These are phyloP conservation scores for Diplogelasinospora grovesii DNA, from an alignment of 495 filamentous ascomycete genomes.

Conservation along the genomic window DNA sequence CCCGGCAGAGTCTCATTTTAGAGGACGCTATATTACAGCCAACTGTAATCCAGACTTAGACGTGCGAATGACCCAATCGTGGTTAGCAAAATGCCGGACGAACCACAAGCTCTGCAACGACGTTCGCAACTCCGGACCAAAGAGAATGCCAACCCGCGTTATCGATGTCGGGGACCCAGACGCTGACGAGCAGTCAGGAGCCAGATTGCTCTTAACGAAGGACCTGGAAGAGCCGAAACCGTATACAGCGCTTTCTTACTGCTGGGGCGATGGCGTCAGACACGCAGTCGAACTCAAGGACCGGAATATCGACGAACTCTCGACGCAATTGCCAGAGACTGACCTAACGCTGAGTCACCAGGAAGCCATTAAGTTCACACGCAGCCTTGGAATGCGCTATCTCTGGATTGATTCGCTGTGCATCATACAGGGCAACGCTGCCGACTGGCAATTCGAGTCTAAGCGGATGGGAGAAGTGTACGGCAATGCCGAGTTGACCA, in stretches of 20 bases:
- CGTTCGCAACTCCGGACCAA: neutral
- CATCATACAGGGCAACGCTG: too few relatives aligned
- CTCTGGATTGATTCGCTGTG: too few relatives aligned
- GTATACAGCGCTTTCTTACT: conserved; percentile 7
- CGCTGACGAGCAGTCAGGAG: neutral
- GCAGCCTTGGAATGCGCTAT: too few relatives aligned
- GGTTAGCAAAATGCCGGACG: neutral
- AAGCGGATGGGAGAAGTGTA: too few relatives aligned
- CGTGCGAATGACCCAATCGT: neutral
- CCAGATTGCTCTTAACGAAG: neutral
- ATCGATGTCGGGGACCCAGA: conserved; percentile 3
- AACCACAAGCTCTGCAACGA: conserved; percentile 1
- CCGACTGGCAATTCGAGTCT: too few relatives aligned
- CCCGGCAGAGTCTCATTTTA: neutral
- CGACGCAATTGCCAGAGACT: neutral
- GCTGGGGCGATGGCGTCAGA: conserved; percentile 1
- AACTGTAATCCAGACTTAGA: neutral
- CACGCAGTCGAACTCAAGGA: neutral
- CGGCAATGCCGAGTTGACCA: too few relatives aligned
- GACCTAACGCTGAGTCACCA: neutral
- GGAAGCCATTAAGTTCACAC: too few relatives aligned
- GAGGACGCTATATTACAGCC: conserved; percentile 3
- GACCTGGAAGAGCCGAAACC: neutral
- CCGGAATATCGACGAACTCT: neutral
- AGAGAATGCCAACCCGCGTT: conserved; percentile 2